Evolutionary conservation across 495 filamentous ascomycete species (phyloP).

Genomic region (Lepidopterella palustris): DNA sequence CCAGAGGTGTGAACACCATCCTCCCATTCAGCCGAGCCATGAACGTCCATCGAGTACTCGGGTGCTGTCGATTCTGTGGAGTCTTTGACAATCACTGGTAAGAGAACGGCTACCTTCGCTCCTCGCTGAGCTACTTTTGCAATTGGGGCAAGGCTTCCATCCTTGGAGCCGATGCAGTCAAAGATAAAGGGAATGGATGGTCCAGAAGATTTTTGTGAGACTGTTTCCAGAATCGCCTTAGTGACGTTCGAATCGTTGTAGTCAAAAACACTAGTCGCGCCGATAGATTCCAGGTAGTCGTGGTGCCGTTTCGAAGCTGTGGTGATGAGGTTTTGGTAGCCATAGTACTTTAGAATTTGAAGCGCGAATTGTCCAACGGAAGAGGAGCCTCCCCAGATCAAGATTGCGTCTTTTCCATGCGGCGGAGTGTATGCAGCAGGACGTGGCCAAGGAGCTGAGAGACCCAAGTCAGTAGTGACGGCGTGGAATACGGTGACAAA

Average conservation of each 20-base stretch:
- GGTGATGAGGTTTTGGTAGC: slow-evolving; percentile 44
- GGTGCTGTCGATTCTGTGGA: slow-evolving; percentile 37
- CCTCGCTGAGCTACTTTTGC: slow-evolving; percentile 41
- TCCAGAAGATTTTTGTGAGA: slow-evolving; percentile 7
- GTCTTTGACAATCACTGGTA: slow-evolving; percentile 47
- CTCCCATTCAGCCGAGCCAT: slow-evolving; percentile 37
- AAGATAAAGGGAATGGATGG: slow-evolving; percentile 40
- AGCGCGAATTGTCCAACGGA: slow-evolving; percentile 46
- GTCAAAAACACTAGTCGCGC: slow-evolving; percentile 44
- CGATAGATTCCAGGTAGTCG: slow-evolving; percentile 35
- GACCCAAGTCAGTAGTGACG: slow-evolving; percentile 29
- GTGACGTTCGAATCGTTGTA: slow-evolving; percentile 35
- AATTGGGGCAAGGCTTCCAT: slow-evolving; percentile 39
- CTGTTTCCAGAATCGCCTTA: slow-evolving; percentile 22
- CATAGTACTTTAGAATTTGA: slow-evolving; percentile 46
- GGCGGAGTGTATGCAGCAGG: slow-evolving; percentile 33
- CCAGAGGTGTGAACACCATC: slow-evolving; percentile 45
- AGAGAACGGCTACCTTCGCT: slow-evolving; percentile 44
- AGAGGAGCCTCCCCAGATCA: slow-evolving; percentile 51
- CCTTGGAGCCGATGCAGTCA: slow-evolving; percentile 48
- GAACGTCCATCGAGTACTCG: slow-evolving; percentile 43
- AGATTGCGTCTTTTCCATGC: slow-evolving; percentile 32
- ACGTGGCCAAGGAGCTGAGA: slow-evolving; percentile 42
- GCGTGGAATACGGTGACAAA: slow-evolving; percentile 48
- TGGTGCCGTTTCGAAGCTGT: slow-evolving; percentile 45